Base-by-base conservation (phyloP, 1,139 yeast species). In the Magnusiomyces clavatus region DNA sequence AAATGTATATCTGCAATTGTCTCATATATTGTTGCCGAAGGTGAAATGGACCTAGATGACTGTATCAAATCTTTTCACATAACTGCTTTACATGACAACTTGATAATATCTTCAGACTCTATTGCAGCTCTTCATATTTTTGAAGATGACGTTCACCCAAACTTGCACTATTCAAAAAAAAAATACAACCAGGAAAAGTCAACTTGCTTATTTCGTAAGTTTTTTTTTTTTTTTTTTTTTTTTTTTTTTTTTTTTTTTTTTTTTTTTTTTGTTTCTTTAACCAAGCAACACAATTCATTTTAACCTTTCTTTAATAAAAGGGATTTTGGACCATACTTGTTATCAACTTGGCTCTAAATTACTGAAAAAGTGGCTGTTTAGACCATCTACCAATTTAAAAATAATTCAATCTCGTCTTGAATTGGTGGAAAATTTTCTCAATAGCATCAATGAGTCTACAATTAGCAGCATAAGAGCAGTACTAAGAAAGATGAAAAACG, bases 61-160 rank as follows among this genome's bases (percentile, higher is more conserved):
- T 48, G 42, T 24, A 52, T 52, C 12, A 43, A 45, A 53, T 44
- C 8, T 17, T 16, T 43, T 13, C 16, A 14, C 8, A n/a, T n/a
- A 12, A 11, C 12, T 34, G 24, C 16, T 39, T 50, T 53, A 11
- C 50, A 48, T 16, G 47, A 56, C 35, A 34, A 50, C 13, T 61
- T 72, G 68, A 58, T 64, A 36, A 52, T 73, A 29, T 75, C 72
- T 57, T 59, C 64, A n/a, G 72, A 71, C 47, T 63, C 73, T 41
- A 56, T 72, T 35, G 54, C 58, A 37, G 63, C 76, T 0, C 54
- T 73, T 5, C 63, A 62, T 43, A 61, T 73, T 1, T 60, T 71
- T 39, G 59, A 56, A 16, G 56, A 53, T 37, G 55, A 55, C 41
- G 40, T 53, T 8, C 61, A 58, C 51, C 60, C 62, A 11, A 55